A percentile compares a stretch with the other conserved stretches of the same genome.
phyloP scores from a whole-genome alignment of 805 yeast species.

The Cyberlindnera maritima region DNA sequence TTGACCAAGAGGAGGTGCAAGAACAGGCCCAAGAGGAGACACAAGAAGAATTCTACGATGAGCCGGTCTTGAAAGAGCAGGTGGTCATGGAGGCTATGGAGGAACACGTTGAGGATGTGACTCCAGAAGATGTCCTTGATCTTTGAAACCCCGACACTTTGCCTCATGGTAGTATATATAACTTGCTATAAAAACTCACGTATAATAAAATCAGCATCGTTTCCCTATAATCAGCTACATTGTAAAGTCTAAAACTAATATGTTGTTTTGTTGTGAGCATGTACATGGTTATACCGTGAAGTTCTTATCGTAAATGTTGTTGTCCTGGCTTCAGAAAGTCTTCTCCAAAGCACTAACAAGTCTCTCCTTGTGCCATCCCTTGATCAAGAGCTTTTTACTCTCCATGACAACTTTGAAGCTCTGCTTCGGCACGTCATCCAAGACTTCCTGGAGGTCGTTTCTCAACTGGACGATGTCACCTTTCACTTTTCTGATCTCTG shows the following conservation, averaged over 20 bases:
- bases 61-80: background rate
- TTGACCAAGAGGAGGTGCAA: background rate
- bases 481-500: conserved; percentile 68
- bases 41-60: background rate
- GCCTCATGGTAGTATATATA: no score
- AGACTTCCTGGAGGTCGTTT: conserved; percentile 53
- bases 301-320: background rate
- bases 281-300: background rate
- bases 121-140: background rate
- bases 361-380: conserved; percentile 25
- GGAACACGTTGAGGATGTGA: background rate
- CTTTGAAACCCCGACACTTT: no score
- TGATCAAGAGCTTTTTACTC: conserved; percentile 43
- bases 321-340: conserved; percentile 12
- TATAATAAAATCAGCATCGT: no score
- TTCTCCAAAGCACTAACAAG: conserved; percentile 17
- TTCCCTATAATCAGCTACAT: background rate
- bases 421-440: conserved; percentile 47
- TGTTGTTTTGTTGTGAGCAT: background rate
- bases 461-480: conserved; percentile 70
- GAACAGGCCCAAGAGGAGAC: background rate
- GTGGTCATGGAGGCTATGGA: background rate
- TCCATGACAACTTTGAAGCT: conserved; percentile 47
- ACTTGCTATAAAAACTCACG: no score
- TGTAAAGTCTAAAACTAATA: background rate